These are phyloP conservation scores for Olyra latifolia DNA, from an alignment of 176 grass and related monocot species.

Conservation along the genomic window DNA sequence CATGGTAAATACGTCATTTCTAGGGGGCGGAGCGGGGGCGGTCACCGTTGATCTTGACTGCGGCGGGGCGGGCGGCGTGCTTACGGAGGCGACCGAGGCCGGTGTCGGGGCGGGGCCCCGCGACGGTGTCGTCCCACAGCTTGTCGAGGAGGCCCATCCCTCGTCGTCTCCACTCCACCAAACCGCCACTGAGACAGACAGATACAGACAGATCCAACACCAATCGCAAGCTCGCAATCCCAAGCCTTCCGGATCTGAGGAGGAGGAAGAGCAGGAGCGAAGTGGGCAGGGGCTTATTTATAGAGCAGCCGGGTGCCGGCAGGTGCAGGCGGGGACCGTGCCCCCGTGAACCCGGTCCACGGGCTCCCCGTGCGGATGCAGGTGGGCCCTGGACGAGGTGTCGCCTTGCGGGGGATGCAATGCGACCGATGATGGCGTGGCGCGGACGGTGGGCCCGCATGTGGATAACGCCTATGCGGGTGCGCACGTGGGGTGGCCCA, in stretches of 20 bases:
- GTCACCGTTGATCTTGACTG: slow-evolving; percentile 63
- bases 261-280: neutral
- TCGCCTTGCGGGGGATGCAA: neutral
- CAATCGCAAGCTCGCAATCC: neutral
- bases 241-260: slow-evolving; percentile 31
- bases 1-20: neutral
- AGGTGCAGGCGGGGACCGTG: too few relatives aligned
- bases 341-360: neutral
- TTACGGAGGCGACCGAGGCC: slow-evolving; percentile 90
- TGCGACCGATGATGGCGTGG: slow-evolving; percentile 25
- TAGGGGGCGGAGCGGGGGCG: neutral
- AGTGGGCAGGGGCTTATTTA: slow-evolving; percentile 39
- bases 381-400: neutral
- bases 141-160: slow-evolving; percentile 86
- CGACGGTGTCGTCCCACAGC: slow-evolving; percentile 95
- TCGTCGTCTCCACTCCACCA: neutral
- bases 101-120: slow-evolving; percentile 81
- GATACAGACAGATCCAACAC: neutral
- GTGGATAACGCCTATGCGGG: slow-evolving; percentile 49
- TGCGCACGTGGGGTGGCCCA: slow-evolving; percentile 41
- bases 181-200: neutral
- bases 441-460: neutral
- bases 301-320: neutral
- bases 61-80: slow-evolving; percentile 45
- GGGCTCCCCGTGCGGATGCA: neutral